Evolutionary conservation across 345 rosid genomes (phyloP), one percentile per base, ranked within the genome.

Genomic region (Psidium guajava): DNA sequence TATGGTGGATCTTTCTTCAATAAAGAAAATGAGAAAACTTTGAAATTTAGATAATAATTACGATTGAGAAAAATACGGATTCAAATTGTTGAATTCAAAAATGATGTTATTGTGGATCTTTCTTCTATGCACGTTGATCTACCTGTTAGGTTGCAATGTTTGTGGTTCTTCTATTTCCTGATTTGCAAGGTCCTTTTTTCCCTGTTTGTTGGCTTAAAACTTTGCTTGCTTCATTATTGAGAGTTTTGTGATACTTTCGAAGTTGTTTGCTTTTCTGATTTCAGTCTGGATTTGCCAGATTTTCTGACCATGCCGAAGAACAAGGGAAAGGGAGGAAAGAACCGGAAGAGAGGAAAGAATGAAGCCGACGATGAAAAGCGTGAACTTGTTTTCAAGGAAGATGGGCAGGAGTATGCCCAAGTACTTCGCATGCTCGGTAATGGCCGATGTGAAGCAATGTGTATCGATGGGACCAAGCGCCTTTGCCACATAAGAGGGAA

Each of bases 281-380:
- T 69, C 13, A 18, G 77, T 69, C 24, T 69, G 47, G 47, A 69
- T 69, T 32, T 69, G 44, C 77, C 77, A 69, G 77, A 44, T 9
- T 12, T 69, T 69, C 77, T 18, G 44, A 25, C 83, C 83, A 82
- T 82, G 83, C 83, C 83, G 27, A 82, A 82, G 83, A 82, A 52
- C 56, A 82, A 82, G 83, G 83, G 83, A 54, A 82, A 82, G 83
- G 59, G 83, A 82, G 83, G 83, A 56, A 82, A 82, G 61, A 82
- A 82, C 58, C 21, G 83, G 44, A 82, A 82, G 83, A 82, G 83
- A 36, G 83, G 83, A 32, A 82, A 82, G 83, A 82, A 82, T 42
- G 83, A 82, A 51, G 83, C 83, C 14, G 59, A 82, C 13, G 59
- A 82, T 56, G 83, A 82, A 56, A 82, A 82, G 59, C 59, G 59